Base-by-base conservation (phyloP, 192 early-diverging fungal genomes). In the Coemansia sp. region DNA sequence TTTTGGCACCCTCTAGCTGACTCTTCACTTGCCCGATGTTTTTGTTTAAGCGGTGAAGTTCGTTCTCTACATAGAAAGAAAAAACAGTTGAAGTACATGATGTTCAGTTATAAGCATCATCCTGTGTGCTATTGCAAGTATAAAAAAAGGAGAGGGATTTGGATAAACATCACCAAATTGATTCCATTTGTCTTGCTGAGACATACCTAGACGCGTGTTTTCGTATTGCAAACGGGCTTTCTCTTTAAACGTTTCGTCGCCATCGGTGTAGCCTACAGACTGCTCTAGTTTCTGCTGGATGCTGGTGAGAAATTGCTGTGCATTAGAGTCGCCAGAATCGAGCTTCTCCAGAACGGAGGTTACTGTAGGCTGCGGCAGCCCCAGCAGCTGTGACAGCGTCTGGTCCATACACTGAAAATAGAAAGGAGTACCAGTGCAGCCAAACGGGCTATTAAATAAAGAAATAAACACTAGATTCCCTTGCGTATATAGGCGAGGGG, bases 121-220 rank as follows among this genome's bases (percentile, higher is more conserved):
- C 45, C n/a, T 15, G 53, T 7, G 48, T 53, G 28, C 7, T 28
- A 30, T 23, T 10, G 26, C 29, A 12, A 30, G 20, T 45, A 58
- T 7, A 59, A 18, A 1, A 58, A 25, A 18, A 45, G 2, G 1
- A n/a, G n/a, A n/a, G n/a, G n/a, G n/a, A n/a, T 2, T 45, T 9
- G 7, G 1, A 33, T 58, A 42, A n/a, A n/a, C 18, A 46, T 20
- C n/a, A 51, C 23, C n/a, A n/a, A n/a, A n/a, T n/a, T n/a, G n/a
- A n/a, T n/a, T n/a, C n/a, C n/a, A n/a, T n/a, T n/a, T n/a, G n/a
- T n/a, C n/a, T n/a, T n/a, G n/a, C n/a, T n/a, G n/a, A n/a, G n/a
- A 45, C 78, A 68, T 80, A 80, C 78, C 78, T 34, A 80, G 59
- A 37, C 78, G 72, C 28, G 78, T 60, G 63, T 81, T 81, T 8